Evolutionary conservation across 441 rosid genomes (phyloP).

Genomic region (Metrosideros polymorpha): DNA sequence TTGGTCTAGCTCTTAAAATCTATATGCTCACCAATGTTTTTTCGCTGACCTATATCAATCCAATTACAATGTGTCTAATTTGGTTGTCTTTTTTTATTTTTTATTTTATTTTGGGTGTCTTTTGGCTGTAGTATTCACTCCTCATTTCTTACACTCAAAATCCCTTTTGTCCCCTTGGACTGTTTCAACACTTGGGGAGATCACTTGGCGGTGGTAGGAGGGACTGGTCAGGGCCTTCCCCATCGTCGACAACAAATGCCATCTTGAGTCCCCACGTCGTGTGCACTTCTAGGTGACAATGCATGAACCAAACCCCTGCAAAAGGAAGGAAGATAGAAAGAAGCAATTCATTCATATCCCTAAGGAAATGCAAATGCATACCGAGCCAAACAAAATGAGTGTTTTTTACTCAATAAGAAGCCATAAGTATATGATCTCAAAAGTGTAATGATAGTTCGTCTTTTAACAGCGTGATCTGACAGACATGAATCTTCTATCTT

Average conservation of each 20-base stretch:
- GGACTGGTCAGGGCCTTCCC: slow-evolving; percentile 7
- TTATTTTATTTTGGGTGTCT: not conserved
- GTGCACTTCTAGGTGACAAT: slow-evolving; percentile 14
- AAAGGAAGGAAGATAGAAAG: no score
- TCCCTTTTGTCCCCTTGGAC: not conserved
- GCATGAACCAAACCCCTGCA: slow-evolving; percentile 16
- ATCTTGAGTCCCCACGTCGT: slow-evolving; percentile 15
- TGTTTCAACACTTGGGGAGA: slow-evolving; percentile 7
- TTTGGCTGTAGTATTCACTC: not conserved
- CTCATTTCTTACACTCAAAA: not conserved
- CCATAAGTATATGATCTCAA: not conserved
- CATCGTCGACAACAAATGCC: slow-evolving; percentile 10
- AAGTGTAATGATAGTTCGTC: no score
- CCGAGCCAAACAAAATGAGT: not conserved
- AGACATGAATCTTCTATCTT: not conserved
- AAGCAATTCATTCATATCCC: not conserved
- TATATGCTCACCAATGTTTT: not conserved
- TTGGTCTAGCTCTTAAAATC: not conserved
- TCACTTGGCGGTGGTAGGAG: slow-evolving; percentile 8
- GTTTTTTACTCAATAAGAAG: not conserved
- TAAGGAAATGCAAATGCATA: not conserved
- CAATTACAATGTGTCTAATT: not conserved
- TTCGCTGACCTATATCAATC: not conserved
- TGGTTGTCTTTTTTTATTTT: not conserved
- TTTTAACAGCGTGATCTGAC: no score